phyloP scores from a whole-genome alignment of 257 asterid species.

The Jacaranda mimosifolia region DNA sequence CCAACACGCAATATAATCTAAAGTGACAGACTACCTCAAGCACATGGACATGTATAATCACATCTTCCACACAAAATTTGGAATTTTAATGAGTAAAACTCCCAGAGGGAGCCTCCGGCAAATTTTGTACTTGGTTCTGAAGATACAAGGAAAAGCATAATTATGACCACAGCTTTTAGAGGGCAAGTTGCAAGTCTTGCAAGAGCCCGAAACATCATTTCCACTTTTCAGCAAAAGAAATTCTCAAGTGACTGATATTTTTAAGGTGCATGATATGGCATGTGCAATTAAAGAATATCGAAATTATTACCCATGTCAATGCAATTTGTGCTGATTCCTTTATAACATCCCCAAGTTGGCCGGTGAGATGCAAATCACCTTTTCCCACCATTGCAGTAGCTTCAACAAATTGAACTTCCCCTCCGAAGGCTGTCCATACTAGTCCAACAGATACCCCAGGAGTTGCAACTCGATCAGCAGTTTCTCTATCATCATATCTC shows the following conservation, averaged over 20 bases:
- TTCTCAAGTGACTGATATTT: constrained; percentile 3
- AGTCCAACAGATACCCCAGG: constrained; percentile 98
- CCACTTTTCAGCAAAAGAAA: constrained; percentile 23
- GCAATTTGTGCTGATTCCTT: constrained; percentile 99
- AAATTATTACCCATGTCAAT: constrained; percentile 86
- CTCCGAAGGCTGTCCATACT: constrained; percentile 96
- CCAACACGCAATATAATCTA: constrained; percentile 15
- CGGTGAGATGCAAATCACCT: constrained; percentile 97
- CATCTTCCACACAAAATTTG: constrained; percentile 21
- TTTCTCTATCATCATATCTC: constrained; percentile 86
- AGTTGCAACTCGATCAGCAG: constrained; percentile 86
- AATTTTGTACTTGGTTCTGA: constrained; percentile 21
- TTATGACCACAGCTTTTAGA: constrained; percentile 17
- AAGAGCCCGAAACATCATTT: constrained; percentile 18
- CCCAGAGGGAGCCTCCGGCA: constrained; percentile 23
- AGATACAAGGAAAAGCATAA: not conserved
- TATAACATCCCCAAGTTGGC: constrained; percentile 97
- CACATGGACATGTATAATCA: constrained; percentile 10
- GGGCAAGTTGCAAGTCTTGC: constrained; percentile 27
- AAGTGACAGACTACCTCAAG: constrained; percentile 19
- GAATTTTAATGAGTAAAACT: constrained; percentile 3
- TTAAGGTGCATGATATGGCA: constrained; percentile 17
- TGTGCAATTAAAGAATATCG: constrained; percentile 15
- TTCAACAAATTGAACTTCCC: constrained; percentile 98
- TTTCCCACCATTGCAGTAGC: constrained; percentile 92